These are phyloP conservation scores for Asterionellopsis glacialis DNA, from an alignment of 108 stramenopile species.

Conservation along the genomic window DNA sequence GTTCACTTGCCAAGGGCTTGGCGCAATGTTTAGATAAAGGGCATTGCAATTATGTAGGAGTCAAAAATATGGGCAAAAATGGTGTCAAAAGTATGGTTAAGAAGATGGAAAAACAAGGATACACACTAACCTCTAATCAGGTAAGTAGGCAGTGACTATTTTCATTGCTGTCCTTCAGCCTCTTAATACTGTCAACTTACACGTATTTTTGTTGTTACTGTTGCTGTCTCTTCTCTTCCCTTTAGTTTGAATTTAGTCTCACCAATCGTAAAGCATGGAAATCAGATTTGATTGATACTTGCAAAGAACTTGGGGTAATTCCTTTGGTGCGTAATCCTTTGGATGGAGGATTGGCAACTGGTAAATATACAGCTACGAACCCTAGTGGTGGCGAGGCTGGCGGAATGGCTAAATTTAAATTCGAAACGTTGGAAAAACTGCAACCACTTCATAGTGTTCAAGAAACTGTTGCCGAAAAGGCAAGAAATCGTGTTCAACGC, in stretches of 20 bases:
- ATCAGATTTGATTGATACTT: slow-evolving; percentile 57
- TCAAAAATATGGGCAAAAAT: slow-evolving; percentile 34
- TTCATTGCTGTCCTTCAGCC: too few relatives aligned
- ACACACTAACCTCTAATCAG: slow-evolving; percentile 30
- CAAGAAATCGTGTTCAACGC: slow-evolving; percentile 42
- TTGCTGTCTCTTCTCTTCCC: neutral
- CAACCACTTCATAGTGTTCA: slow-evolving; percentile 58
- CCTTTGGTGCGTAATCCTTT: slow-evolving; percentile 70
- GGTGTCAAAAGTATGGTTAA: slow-evolving; percentile 20
- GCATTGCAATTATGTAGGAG: slow-evolving; percentile 53
- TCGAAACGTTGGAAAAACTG: slow-evolving; percentile 60
- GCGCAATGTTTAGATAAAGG: slow-evolving; percentile 33
- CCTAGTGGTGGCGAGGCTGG: slow-evolving; percentile 67
- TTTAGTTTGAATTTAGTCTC: slow-evolving; percentile 74
- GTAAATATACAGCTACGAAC: slow-evolving; percentile 69
- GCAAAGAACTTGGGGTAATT: slow-evolving; percentile 74
- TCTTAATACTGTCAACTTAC: neutral
- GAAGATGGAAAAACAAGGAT: slow-evolving; percentile 26
- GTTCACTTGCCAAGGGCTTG: slow-evolving; percentile 36
- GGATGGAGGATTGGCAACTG: slow-evolving; percentile 74
- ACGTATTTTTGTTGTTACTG: neutral
- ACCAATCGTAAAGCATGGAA: slow-evolving; percentile 57
- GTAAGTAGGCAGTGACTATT: neutral
- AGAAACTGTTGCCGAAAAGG: slow-evolving; percentile 52
- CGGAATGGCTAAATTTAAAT: slow-evolving; percentile 42